Percentiles rank a stretch among this genome's conserved stretches.
These are phyloP conservation scores for Entonaema liquescens DNA, from an alignment of 495 filamentous ascomycete species.

Conservation along the genomic window DNA sequence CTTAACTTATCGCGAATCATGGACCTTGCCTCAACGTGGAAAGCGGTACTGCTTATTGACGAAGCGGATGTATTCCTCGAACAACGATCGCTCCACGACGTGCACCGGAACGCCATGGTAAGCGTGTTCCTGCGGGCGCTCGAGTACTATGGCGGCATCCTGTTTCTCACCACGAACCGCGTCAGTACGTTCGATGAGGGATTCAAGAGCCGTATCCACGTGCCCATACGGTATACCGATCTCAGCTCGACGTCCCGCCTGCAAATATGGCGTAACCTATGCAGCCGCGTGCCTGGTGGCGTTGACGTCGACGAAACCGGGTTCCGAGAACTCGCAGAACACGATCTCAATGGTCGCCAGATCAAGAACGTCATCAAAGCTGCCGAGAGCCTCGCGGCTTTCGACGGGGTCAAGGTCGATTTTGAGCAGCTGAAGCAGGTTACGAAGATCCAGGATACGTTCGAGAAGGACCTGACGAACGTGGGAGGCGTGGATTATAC, in stretches of 20 bases:
- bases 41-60: slow-evolving; percentile 61
- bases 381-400: slow-evolving; percentile 51
- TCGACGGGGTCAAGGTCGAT: slow-evolving; percentile 42
- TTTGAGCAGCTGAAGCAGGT: slow-evolving; percentile 45
- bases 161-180: slow-evolving; percentile 61
- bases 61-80: slow-evolving; percentile 62
- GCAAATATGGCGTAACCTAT: slow-evolving; percentile 60
- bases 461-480: slow-evolving; percentile 48
- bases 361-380: slow-evolving; percentile 72
- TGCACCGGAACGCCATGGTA: slow-evolving; percentile 59
- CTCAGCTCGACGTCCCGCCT: slow-evolving; percentile 44
- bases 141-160: slow-evolving; percentile 59
- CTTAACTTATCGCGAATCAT: slow-evolving; percentile 57
- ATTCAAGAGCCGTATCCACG: slow-evolving; percentile 55
- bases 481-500: slow-evolving; percentile 47
- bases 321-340: slow-evolving; percentile 52
- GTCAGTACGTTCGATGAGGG: slow-evolving; percentile 54
- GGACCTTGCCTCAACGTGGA: slow-evolving; percentile 57
- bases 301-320: slow-evolving; percentile 53
- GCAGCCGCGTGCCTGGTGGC: slow-evolving; percentile 48
- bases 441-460: slow-evolving; percentile 46
- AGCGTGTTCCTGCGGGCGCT: slow-evolving; percentile 55
- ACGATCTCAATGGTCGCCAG: slow-evolving; percentile 66
- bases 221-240: slow-evolving; percentile 53
- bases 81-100: slow-evolving; percentile 50